These are phyloP conservation scores for Suillus americanus DNA, from an alignment of 768 basidiomycete genomes.

Conservation along the genomic window DNA sequence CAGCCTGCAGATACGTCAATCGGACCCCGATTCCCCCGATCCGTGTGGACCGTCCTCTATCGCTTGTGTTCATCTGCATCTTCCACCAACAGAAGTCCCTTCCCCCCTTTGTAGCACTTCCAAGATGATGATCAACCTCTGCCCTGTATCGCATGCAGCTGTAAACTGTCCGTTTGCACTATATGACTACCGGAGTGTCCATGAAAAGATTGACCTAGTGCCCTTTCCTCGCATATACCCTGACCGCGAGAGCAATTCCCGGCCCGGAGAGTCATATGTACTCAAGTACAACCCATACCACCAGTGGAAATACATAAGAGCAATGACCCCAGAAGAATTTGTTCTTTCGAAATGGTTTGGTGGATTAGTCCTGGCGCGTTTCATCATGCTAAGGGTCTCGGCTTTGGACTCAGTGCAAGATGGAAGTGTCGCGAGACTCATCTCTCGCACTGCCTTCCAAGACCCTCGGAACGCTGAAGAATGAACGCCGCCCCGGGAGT, in stretches of 20 bases:
- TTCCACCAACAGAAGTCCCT: conserved; percentile 39
- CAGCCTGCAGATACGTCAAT: conserved; percentile 41
- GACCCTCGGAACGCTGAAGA: conserved; percentile 34
- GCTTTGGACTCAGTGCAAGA: conserved; percentile 37
- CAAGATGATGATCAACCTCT: conserved; percentile 50
- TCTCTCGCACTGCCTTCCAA: conserved; percentile 34
- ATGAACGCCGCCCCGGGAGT: conserved; percentile 31
- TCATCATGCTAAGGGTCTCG: conserved; percentile 7
- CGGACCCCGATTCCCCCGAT: conserved; percentile 38
- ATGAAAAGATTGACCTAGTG: no score
- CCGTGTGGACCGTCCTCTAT: conserved; percentile 48
- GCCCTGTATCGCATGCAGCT: conserved; percentile 35
- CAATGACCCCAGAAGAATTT: conserved; percentile 43
- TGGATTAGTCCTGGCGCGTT: neutral
- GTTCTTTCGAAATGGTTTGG: conserved; percentile 48
- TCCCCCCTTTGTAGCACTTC: conserved; percentile 43
- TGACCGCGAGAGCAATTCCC: no score
- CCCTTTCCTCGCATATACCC: no score
- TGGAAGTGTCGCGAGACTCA: conserved; percentile 31
- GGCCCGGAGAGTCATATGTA: no score
- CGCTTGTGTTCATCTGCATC: conserved; percentile 42
- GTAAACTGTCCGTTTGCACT: conserved; percentile 48
- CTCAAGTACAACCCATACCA: conserved; percentile 12
- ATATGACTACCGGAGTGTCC: conserved; percentile 16
- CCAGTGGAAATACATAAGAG: conserved; percentile 45